Evolutionary conservation across 306 rosid species (phyloP).

Genomic region (Inga oerstediana): DNA sequence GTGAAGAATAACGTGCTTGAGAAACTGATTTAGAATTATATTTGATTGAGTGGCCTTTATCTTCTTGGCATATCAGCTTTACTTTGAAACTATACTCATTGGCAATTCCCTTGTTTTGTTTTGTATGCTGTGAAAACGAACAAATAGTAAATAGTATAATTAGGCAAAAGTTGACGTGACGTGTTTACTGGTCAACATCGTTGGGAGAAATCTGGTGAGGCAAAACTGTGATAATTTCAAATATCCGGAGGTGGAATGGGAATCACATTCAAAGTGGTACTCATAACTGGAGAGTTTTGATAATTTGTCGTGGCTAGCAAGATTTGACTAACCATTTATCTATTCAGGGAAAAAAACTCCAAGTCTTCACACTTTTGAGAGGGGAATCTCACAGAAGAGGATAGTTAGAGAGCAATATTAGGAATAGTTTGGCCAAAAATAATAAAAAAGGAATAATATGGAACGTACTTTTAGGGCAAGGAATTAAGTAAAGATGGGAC

Average conservation of each 20-base stretch:
- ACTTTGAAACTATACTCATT: not conserved
- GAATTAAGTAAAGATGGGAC: slow-evolving; percentile 39
- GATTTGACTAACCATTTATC: not conserved
- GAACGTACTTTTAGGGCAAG: slow-evolving; percentile 26
- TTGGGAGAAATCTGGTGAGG: not conserved
- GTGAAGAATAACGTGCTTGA: not conserved
- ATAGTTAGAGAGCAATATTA: not conserved
- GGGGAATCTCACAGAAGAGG: not conserved
- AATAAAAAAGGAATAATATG: not conserved
- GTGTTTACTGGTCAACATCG: slow-evolving; percentile 18
- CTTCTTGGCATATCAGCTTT: not conserved
- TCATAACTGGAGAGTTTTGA: not conserved
- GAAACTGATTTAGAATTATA: not conserved
- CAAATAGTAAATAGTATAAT: not conserved
- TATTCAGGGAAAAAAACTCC: too few species aligned
- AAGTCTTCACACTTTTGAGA: not conserved
- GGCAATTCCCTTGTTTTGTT: not conserved
- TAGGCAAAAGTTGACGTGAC: slow-evolving; percentile 21
- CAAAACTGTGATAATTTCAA: not conserved
- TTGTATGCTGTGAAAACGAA: not conserved
- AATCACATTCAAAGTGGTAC: not conserved
- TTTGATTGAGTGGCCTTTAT: not conserved
- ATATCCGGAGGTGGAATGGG: not conserved
- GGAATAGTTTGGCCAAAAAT: not conserved
- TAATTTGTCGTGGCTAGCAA: not conserved